Base-by-base conservation (phyloP, 768 basidiomycete species). In the Auricularia sp. region DNA sequence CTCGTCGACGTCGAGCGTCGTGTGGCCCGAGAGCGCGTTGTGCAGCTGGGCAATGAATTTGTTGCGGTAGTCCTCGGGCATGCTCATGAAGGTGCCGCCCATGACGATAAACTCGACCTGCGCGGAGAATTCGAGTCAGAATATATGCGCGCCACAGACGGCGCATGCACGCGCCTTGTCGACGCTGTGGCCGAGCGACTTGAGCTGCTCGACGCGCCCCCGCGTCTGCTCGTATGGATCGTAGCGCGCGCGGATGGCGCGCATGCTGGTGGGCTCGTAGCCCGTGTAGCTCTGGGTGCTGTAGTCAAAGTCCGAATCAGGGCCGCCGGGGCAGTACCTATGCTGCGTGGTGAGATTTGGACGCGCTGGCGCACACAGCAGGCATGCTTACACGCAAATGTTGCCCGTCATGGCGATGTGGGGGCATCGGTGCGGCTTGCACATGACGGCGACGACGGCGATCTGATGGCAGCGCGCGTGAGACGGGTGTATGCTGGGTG, bases 361-460 rank as follows among this genome's bases (percentile, higher is more conserved):
- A 29, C 29, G 29, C 29, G 29, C 29, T 29, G 29, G 29, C 29
- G 29, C 29, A 29, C 29, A 29, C 29, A 29, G 3, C 3, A 29
- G 29, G 29, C 29, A 29, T 29, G 1, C 39, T 42, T 7, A 42
- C 88, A 99, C 97, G 77, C 97, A 99, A 65, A 99, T 98, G 71
- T 99, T 99, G 35, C 97, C 97, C 0, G 97, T 99, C 93, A 99
- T 97, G 7, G 97, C 97, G 64, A 99, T 98, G 77, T 99, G 97
- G 3, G 97, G 97, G 80, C 97, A 99, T 63, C 97, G 85, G 80
- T 99, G 97, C 1, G 97, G 97, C 73, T 98, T 99, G 80, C 94
- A 96, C 97, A 99, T 99, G n/a, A 99, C 96, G 8, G 97, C 97
- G 14, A 99, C 97, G 29, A 98, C 96, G 16, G 96, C 97, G 65